phyloP scores from a whole-genome alignment of 306 rosid species.

The Acacia melanoxylon region DNA sequence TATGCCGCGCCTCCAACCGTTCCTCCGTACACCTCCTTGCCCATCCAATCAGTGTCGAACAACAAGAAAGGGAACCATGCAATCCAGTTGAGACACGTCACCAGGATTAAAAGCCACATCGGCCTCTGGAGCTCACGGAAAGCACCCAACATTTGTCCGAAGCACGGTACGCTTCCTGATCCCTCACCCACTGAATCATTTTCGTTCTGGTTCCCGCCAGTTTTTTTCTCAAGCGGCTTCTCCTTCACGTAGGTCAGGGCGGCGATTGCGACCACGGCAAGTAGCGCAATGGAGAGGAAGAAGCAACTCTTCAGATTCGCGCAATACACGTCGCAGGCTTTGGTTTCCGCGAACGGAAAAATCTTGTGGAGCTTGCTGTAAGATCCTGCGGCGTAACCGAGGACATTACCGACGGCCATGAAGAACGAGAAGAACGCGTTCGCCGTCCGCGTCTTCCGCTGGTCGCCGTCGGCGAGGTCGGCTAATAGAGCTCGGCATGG shows the following conservation, averaged over 20 bases:
- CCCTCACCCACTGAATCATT: neutral
- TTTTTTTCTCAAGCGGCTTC: neutral
- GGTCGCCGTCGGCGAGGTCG: slow-evolving; percentile 42
- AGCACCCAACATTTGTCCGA: slow-evolving; percentile 57
- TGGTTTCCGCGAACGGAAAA: slow-evolving; percentile 49
- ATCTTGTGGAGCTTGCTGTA: slow-evolving; percentile 32
- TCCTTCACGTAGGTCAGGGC: slow-evolving; percentile 46
- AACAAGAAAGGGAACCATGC: slow-evolving; percentile 91
- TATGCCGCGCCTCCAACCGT: slow-evolving; percentile 50
- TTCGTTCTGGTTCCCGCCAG: neutral
- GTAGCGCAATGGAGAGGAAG: slow-evolving; percentile 45
- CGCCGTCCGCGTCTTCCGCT: slow-evolving; percentile 30
- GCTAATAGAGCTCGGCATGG: slow-evolving; percentile 53
- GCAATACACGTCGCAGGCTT: slow-evolving; percentile 58
- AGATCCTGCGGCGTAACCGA: slow-evolving; percentile 61
- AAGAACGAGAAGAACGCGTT: slow-evolving; percentile 56
- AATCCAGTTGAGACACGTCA: slow-evolving; percentile 83
- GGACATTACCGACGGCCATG: slow-evolving; percentile 64
- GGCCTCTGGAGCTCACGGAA: slow-evolving; percentile 59
- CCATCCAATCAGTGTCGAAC: slow-evolving; percentile 98
- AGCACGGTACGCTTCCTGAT: slow-evolving; percentile 31
- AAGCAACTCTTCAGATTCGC: slow-evolving; percentile 64
- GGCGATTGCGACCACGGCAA: neutral
- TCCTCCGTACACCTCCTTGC: slow-evolving; percentile 84
- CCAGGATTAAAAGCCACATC: slow-evolving; percentile 72